These are phyloP conservation scores for Arthroderma sp. DNA, from an alignment of 2,329 filamentous ascomycete genomes.

Conservation along the genomic window DNA sequence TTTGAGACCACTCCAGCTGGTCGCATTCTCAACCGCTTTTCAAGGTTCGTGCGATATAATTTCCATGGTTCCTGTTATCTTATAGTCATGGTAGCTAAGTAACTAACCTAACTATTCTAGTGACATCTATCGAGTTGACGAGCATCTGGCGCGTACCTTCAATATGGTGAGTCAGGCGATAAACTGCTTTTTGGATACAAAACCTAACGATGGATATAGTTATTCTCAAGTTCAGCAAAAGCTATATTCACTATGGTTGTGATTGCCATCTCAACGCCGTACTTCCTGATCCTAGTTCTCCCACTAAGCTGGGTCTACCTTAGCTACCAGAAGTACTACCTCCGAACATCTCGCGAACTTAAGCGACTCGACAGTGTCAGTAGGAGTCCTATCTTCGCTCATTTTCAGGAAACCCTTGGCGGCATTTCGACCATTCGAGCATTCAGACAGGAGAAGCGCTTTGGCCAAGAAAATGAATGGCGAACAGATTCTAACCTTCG, in stretches of 20 bases:
- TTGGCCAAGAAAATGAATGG: conserved; percentile 92
- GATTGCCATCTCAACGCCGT: conserved; percentile 68
- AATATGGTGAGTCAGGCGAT: conserved; percentile 58
- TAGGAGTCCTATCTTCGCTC: conserved; percentile 90
- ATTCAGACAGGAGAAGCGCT: conserved; percentile 76
- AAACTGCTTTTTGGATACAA: not conserved
- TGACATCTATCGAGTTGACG: conserved; percentile 58
- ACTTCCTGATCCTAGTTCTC: conserved; percentile 67
- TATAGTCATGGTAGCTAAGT: conserved; percentile 2
- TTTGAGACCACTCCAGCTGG: conserved; percentile 95
- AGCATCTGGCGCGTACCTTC: conserved; percentile 90
- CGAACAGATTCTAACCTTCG: conserved; percentile 87
- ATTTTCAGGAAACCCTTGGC: conserved; percentile 93
- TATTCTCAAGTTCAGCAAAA: conserved; percentile 62
- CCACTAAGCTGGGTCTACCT: conserved; percentile 72
- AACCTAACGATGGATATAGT: conserved; percentile 24
- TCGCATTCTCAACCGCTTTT: conserved; percentile 94
- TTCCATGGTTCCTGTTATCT: not conserved
- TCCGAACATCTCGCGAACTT: conserved; percentile 87
- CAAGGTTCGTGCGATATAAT: conserved; percentile 46
- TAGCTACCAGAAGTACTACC: conserved; percentile 92
- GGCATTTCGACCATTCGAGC: conserved; percentile 92
- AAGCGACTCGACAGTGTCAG: conserved; percentile 93
- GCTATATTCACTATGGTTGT: conserved; percentile 75
- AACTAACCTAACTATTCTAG: conserved; percentile 15